phyloP scores from a whole-genome alignment of 192 early-diverging fungal genomes.

The Entomortierella lignicola region DNA sequence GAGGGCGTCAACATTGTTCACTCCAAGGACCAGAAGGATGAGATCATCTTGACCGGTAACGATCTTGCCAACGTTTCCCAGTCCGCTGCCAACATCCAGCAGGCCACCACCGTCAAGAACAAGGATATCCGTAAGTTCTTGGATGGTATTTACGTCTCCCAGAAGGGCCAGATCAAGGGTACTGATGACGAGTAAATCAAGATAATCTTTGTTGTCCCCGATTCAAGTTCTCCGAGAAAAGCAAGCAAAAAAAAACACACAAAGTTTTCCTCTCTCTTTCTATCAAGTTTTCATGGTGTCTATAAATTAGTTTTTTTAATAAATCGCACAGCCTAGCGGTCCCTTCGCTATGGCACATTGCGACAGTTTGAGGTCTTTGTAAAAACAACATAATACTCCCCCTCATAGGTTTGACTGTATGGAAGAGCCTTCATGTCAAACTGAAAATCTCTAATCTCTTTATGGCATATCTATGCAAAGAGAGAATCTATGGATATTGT shows the following conservation, averaged over 20 bases:
- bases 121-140: slow-evolving; percentile 99
- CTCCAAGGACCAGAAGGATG: slow-evolving; percentile 92
- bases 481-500: no score
- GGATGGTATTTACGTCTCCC: slow-evolving; percentile 97
- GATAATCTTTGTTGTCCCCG: no score
- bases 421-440: no score
- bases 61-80: slow-evolving; percentile 95
- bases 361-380: slow-evolving; percentile 4
- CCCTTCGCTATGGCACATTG: slow-evolving; percentile 20
- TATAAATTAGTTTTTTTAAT: no score
- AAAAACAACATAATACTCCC: not conserved
- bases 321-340: slow-evolving; percentile 29
- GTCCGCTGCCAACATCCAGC: slow-evolving; percentile 96
- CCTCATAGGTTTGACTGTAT: no score
- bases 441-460: no score
- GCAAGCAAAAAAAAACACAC: not conserved
- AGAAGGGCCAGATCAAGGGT: slow-evolving; percentile 74
- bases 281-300: not conserved
- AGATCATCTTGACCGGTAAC: slow-evolving; percentile 93
- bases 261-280: not conserved
- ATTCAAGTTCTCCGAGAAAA: no score
- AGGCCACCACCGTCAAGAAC: slow-evolving; percentile 92
- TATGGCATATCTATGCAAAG: no score
- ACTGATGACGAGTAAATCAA: slow-evolving; percentile 67
- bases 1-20: slow-evolving; percentile 83